Conservation (phyloP, 2,329 filamentous ascomycete genomes). For the Fusarium sp. region DNA sequence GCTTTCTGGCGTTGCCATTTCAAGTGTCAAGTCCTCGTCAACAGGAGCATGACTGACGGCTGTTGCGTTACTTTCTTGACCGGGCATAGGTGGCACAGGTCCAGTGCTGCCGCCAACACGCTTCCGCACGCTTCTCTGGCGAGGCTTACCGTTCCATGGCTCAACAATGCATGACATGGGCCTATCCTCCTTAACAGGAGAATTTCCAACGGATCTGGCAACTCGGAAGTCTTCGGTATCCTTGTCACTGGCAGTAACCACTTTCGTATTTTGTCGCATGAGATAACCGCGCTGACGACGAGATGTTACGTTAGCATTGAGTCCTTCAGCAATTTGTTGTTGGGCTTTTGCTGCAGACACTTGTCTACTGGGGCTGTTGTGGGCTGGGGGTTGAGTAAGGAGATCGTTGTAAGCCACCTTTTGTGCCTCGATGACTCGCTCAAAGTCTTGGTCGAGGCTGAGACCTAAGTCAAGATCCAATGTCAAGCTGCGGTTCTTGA, state of each 20-base stretch:
- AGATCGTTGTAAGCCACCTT: constrained; percentile 72
- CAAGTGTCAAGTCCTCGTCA: constrained; percentile 72
- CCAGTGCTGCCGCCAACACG: constrained; percentile 57
- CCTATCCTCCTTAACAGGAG: constrained; percentile 78
- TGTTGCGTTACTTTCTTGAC: constrained; percentile 82
- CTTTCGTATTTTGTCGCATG: constrained; percentile 98
- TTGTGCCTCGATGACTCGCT: constrained; percentile 93
- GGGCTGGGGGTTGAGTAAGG: constrained; percentile 36
- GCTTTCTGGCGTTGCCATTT: constrained; percentile 75
- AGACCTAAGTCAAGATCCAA: constrained; percentile 84
- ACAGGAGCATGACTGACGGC: constrained; percentile 70
- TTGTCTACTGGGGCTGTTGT: constrained; percentile 54
- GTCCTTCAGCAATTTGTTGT: constrained; percentile 15
- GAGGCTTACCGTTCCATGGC: constrained; percentile 88
- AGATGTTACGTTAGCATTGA: constrained; percentile 70
- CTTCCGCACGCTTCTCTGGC: constrained; percentile 73
- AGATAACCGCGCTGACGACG: constrained; percentile 92
- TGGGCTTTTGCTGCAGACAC: constrained; percentile 49
- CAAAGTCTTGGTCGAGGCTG: constrained; percentile 91
- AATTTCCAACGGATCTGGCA: constrained; percentile 71
- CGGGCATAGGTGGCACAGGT: constrained; percentile 83
- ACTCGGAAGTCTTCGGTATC: constrained; percentile 65
- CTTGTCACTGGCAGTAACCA: constrained; percentile 90
- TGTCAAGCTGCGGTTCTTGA: constrained; percentile 85
- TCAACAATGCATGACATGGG: constrained; percentile 96